Evolutionary conservation across 805 yeast species (phyloP).

Genomic region (Priceomyces carsonii): DNA sequence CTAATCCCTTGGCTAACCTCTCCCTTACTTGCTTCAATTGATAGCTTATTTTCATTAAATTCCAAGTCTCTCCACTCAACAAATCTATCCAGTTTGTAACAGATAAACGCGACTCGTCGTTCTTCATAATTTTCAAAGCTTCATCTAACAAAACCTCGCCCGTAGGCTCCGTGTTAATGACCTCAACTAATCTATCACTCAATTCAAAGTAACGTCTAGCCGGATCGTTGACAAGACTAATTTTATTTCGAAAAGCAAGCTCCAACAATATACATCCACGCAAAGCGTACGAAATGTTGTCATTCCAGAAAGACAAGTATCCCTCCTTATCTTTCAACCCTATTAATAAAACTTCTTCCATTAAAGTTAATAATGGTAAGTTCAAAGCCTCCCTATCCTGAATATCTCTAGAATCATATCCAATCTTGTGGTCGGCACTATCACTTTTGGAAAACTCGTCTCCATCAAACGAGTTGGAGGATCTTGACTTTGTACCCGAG

Average conservation of each 20-base stretch:
- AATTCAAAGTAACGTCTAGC: constrained; percentile 87
- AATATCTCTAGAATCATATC: constrained; percentile 76
- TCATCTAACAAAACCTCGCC: constrained; percentile 96
- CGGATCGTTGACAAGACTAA: constrained; percentile 88
- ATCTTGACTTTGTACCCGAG: constrained; percentile 15
- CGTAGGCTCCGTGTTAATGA: constrained; percentile 80
- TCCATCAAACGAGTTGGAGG: constrained; percentile 25
- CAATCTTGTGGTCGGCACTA: constrained; percentile 60
- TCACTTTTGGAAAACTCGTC: constrained; percentile 19
- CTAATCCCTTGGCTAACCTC: constrained; percentile 92
- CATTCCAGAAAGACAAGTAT: constrained; percentile 96
- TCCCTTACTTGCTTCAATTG: constrained; percentile 97
- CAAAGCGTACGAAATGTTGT: constrained; percentile 91
- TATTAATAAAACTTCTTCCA: constrained; percentile 94
- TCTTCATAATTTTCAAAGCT: constrained; percentile 85
- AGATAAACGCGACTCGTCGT: constrained; percentile 73
- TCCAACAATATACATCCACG: constrained; percentile 93
- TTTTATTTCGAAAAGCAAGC: constrained; percentile 86
- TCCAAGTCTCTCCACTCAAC: constrained; percentile 96
- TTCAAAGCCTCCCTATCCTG: constrained; percentile 39
- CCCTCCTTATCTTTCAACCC: constrained; percentile 97
- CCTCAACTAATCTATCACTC: constrained; percentile 84
- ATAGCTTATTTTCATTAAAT: constrained; percentile 87
- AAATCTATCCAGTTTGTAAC: constrained; percentile 93
- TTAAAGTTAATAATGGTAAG: constrained; percentile 78